Percentiles rank a stretch among this genome's conserved stretches.
These are phyloP conservation scores for Vaccinium myrtillus DNA, from an alignment of 148 eudicot species.

Conservation along the genomic window DNA sequence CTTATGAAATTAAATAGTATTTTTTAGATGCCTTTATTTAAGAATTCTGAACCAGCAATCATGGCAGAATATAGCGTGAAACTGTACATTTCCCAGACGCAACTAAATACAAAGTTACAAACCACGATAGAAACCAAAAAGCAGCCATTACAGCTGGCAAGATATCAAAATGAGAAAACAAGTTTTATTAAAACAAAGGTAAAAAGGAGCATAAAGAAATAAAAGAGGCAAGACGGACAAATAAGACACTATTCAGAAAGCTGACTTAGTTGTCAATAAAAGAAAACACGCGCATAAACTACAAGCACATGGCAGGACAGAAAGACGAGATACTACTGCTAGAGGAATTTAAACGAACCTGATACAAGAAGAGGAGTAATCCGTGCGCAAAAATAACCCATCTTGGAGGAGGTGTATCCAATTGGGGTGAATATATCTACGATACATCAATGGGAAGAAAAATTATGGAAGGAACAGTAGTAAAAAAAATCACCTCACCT, in stretches of 20 bases:
- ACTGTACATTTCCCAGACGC: neutral
- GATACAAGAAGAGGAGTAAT: constrained; percentile 86
- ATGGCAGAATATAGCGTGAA: neutral
- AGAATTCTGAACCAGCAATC: neutral
- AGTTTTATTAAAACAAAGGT: neutral
- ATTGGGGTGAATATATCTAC: constrained; percentile 92
- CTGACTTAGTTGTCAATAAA: neutral
- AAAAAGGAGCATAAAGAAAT: neutral
- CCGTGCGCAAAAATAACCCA: constrained; percentile 98
- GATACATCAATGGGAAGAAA: constrained; percentile 18
- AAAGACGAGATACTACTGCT: neutral
- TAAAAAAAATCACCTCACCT: neutral
- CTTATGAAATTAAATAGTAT: neutral
- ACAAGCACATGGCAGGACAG: neutral
- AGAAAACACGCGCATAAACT: constrained; percentile 1
- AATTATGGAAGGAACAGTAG: neutral
- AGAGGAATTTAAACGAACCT: constrained; percentile 45
- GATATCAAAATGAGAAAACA: neutral
- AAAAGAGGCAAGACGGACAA: constrained; percentile 14
- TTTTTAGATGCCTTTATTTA: neutral
- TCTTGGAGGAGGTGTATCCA: constrained; percentile 95
- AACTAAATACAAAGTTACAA: neutral
- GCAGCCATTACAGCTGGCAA: neutral
- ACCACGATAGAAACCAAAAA: constrained; percentile 3
- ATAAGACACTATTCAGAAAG: neutral